phyloP scores from a whole-genome alignment of 108 stramenopile species.

The Nannochloropsis oceanica region DNA sequence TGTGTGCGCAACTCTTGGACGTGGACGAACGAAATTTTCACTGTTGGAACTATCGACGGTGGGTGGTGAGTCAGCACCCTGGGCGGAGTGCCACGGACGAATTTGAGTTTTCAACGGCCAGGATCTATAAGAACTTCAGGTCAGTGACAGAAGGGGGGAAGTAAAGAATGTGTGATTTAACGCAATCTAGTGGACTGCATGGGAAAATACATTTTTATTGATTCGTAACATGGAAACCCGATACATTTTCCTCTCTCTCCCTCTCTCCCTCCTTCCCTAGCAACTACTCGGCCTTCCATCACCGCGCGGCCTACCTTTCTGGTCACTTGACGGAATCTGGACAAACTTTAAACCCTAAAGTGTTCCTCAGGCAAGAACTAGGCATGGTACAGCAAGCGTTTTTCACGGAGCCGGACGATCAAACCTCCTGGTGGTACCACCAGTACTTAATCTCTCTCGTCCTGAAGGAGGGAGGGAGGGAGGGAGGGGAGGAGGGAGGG shows the following conservation, averaged over 20 bases:
- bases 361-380: slow-evolving; percentile 21
- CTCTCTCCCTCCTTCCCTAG: slow-evolving; percentile 26
- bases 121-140: slow-evolving; percentile 42
- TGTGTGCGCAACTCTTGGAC: slow-evolving; percentile 61
- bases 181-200: too few relatives aligned
- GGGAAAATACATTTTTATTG: too few relatives aligned
- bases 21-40: slow-evolving; percentile 94
- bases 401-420: slow-evolving; percentile 95
- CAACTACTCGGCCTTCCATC: slow-evolving; percentile 94
- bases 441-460: slow-evolving; percentile 44
- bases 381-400: slow-evolving; percentile 48
- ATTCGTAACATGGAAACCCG: too few relatives aligned
- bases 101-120: slow-evolving; percentile 69
- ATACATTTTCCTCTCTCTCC: too few relatives aligned
- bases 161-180: too few relatives aligned
- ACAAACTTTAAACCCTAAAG: not conserved
- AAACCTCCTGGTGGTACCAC: slow-evolving; percentile 92
- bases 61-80: slow-evolving; percentile 44
- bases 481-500: not conserved
- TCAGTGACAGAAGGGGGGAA: too few relatives aligned
- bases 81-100: slow-evolving; percentile 28
- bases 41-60: slow-evolving; percentile 93
- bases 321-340: not conserved
- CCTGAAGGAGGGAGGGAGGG: not conserved
- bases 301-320: slow-evolving; percentile 40